These are phyloP conservation scores for Cladosporium sp. DNA, from an alignment of 2,329 filamentous ascomycete species.

Conservation along the genomic window DNA sequence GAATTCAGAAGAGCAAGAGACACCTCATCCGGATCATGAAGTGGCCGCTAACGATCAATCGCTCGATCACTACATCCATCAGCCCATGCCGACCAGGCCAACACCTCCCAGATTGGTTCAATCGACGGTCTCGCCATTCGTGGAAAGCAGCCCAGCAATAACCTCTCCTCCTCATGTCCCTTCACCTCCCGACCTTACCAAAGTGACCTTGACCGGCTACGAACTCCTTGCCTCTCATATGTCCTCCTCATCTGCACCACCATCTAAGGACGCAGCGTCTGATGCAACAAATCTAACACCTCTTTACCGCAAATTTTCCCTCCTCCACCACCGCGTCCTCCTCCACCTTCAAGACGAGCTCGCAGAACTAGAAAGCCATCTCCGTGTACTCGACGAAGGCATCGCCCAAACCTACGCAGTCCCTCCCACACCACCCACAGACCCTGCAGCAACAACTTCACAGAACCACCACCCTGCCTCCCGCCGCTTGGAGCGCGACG, in stretches of 20 bases:
- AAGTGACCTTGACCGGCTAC: constrained; percentile 49
- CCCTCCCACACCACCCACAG: constrained; percentile 19
- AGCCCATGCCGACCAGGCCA: constrained; percentile 7
- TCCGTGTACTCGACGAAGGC: constrained; percentile 64
- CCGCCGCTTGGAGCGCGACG: constrained; percentile 52
- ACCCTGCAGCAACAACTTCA: not conserved
- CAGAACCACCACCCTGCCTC: constrained; percentile 48
- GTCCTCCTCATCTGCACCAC: constrained; percentile 25
- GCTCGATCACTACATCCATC: constrained; percentile 7
- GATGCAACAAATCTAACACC: constrained; percentile 39
- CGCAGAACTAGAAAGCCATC: constrained; percentile 71
- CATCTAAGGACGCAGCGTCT: not conserved
- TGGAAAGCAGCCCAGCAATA: constrained; percentile 22
- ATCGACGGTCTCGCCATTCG: not conserved
- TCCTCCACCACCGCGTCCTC: constrained; percentile 75
- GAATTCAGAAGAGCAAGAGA: not conserved
- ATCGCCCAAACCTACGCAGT: constrained; percentile 36
- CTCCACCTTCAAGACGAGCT: constrained; percentile 84
- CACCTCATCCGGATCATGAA: not conserved
- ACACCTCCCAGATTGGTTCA: not conserved
- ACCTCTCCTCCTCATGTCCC: constrained; percentile 26
- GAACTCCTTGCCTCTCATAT: constrained; percentile 58
- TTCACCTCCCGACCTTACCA: constrained; percentile 27
- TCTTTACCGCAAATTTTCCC: constrained; percentile 78
- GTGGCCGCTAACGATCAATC: not conserved